Evolutionary conservation across 2,329 filamentous ascomycete genomes (phyloP).

Genomic region (Paracoccidioides lutzii): DNA sequence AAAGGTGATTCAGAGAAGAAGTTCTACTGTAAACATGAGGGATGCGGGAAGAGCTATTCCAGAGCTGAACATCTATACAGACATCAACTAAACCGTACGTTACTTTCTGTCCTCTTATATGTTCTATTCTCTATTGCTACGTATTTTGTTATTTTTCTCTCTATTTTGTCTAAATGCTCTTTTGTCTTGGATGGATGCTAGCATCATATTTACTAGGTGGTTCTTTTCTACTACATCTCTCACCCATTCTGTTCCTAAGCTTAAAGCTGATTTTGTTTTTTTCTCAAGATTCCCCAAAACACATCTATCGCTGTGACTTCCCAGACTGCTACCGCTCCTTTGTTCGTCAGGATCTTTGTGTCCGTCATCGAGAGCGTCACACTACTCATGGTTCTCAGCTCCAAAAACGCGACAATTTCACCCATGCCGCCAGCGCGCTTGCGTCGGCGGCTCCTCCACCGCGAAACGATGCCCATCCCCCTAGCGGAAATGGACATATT

Average conservation of each 20-base stretch:
- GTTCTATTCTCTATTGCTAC: background rate
- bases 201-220: background rate
- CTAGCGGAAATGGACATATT: slow-evolving; percentile 17
- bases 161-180: background rate
- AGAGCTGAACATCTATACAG: slow-evolving; percentile 92
- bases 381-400: slow-evolving; percentile 47
- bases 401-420: slow-evolving; percentile 37
- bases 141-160: background rate
- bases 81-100: slow-evolving; percentile 84
- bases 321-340: slow-evolving; percentile 82
- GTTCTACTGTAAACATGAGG: slow-evolving; percentile 71
- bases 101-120: slow-evolving; percentile 4
- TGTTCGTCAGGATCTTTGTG: slow-evolving; percentile 83
- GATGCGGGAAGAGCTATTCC: slow-evolving; percentile 92
- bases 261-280: slow-evolving; percentile 5
- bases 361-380: slow-evolving; percentile 70
- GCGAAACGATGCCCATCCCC: background rate
- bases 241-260: background rate
- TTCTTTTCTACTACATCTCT: background rate
- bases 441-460: slow-evolving; percentile 3
- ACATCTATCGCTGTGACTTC: slow-evolving; percentile 88
- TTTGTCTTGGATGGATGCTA: background rate
- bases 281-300: slow-evolving; percentile 67
- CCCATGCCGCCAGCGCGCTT: slow-evolving; percentile 19
- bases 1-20: slow-evolving; percentile 37